Base-by-base conservation (phyloP, 2,329 filamentous ascomycete species). In the Fusarium zealandicum region DNA sequence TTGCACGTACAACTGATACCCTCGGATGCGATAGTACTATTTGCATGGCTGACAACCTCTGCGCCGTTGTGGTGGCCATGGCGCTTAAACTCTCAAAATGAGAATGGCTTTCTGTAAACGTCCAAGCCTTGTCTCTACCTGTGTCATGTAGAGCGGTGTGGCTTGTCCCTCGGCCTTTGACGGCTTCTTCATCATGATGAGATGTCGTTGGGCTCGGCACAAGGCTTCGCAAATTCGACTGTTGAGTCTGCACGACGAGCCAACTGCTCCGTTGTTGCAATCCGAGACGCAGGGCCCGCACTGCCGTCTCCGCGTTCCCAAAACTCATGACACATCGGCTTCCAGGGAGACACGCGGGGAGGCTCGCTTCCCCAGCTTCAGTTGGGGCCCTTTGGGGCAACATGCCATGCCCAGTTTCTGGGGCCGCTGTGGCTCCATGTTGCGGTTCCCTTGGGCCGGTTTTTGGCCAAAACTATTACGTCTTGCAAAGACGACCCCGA, bases 401-500 rank as follows among this genome's bases (percentile, higher is more conserved):
- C 51, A 52, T 56, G 55, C 44, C 51, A 52, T 56, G 55, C 48
- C 47, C 53, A 59, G 51, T 50, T 41, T 61, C 58, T 56, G 58
- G 55, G 55, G 64, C 65, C 57, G 51, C 59, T 57, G 49, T 64
- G 58, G 47, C 59, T 56, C 50, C 45, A 40, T 50, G 57, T 56
- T 44, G 50, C 51, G 49, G 35, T 51, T 45, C 43, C 54, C 51
- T 51, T 49, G 59, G 40, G 36, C 51, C 53, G 42, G 44, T 28
- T 57, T 50, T 67, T 67, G 64, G 62, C 67, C 60, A 67, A 62
- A 64, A 56, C 57, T 63, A 67, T 67, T 67, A 67, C 64, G 64
- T 62, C 54, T 67, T 58, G 51, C 50, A 57, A 67, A 61, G 60
- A 20, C 36, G 31, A 33, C 25, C 25, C 28, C 38, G 44, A 45